Evolutionary conservation across 441 rosid genomes (phyloP).

Genomic region (Cnidoscolus chayamansa): DNA sequence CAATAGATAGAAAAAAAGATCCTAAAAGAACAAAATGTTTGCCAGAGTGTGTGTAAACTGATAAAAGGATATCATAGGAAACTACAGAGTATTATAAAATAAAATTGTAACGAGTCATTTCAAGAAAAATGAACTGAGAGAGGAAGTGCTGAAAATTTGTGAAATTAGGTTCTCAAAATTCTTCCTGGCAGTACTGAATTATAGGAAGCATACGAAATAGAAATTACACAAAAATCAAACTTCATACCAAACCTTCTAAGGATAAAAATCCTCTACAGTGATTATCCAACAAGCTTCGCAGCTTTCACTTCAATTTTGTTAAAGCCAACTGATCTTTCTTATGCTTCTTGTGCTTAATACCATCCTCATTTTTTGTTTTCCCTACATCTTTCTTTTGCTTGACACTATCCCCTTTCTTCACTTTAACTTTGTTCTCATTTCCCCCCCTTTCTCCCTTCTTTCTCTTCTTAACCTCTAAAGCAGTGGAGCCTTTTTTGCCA

Average conservation of each 20-base stretch:
- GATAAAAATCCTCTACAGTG: neutral
- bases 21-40: neutral
- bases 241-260: conserved; percentile 1
- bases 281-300: no score
- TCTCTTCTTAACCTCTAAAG: conserved; percentile 31
- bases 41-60: neutral
- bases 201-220: neutral
- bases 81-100: neutral
- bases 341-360: conserved; percentile 25
- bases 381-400: conserved; percentile 11
- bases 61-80: neutral
- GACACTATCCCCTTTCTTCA: conserved; percentile 20
- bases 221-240: neutral
- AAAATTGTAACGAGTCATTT: neutral
- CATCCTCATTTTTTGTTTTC: conserved; percentile 17
- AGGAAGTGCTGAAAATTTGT: neutral
- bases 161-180: neutral
- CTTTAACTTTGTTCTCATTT: conserved; percentile 31
- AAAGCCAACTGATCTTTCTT: neutral
- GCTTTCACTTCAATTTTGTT: no score
- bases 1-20: neutral
- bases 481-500: conserved; percentile 22
- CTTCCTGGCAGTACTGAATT: neutral
- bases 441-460: conserved; percentile 31
- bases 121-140: neutral